Percentiles rank a stretch among this genome's conserved stretches.
phyloP scores from a whole-genome alignment of 2,329 filamentous ascomycete genomes.

The Eurotiales sp. region DNA sequence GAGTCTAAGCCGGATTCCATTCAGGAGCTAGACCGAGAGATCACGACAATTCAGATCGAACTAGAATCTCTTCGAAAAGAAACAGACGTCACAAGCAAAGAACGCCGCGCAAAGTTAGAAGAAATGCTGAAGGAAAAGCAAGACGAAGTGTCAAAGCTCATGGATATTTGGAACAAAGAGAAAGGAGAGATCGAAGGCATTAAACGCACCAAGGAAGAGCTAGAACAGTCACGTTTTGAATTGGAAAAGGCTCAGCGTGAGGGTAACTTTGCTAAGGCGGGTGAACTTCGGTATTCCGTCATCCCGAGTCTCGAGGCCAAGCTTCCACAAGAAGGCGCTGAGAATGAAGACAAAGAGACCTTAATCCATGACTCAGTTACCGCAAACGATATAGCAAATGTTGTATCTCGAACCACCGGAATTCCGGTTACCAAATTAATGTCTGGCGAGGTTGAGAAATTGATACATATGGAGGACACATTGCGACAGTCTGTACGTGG shows the following conservation, averaged over 20 bases:
- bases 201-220: constrained; percentile 81
- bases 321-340: constrained; percentile 68
- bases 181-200: constrained; percentile 78
- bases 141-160: constrained; percentile 70
- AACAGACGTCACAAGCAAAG: constrained; percentile 81
- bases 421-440: constrained; percentile 92
- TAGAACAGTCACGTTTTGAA: constrained; percentile 80
- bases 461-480: constrained; percentile 92
- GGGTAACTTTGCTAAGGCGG: constrained; percentile 85
- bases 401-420: constrained; percentile 86
- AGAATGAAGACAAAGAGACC: constrained; percentile 49
- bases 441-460: constrained; percentile 86
- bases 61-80: constrained; percentile 92
- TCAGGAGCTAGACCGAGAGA: constrained; percentile 84
- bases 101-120: constrained; percentile 83
- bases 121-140: constrained; percentile 70
- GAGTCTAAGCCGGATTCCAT: constrained; percentile 97
- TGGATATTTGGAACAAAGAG: constrained; percentile 85
- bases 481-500: constrained; percentile 80
- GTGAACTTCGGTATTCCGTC: constrained; percentile 80
- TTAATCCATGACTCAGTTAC: constrained; percentile 94
- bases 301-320: constrained; percentile 79
- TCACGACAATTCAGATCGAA: constrained; percentile 97
- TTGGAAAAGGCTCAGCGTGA: constrained; percentile 82
- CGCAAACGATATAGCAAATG: constrained; percentile 85